These are phyloP conservation scores for Nissolia schottii DNA, from an alignment of 306 rosid genomes.

Conservation along the genomic window DNA sequence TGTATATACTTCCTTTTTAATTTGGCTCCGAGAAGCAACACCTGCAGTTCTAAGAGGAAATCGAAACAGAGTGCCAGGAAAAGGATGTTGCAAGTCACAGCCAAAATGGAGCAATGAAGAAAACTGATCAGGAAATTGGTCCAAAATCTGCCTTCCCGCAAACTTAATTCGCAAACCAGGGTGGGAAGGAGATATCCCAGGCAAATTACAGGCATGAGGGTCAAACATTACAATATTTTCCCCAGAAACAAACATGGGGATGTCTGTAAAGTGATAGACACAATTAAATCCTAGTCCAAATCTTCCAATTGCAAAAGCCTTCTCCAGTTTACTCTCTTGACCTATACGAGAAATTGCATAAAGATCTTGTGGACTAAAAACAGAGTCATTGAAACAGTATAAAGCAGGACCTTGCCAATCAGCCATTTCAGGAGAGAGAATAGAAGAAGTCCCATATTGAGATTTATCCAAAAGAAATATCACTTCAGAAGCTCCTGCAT, in stretches of 20 bases:
- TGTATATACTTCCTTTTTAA: slow-evolving; percentile 82
- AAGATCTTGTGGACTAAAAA: slow-evolving; percentile 92
- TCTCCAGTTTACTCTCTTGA: slow-evolving; percentile 98
- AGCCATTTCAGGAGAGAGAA: slow-evolving; percentile 99
- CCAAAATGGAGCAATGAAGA: slow-evolving; percentile 92
- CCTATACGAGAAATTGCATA: slow-evolving; percentile 99
- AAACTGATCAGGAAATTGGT: slow-evolving; percentile 97
- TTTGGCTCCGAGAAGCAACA: slow-evolving; percentile 91
- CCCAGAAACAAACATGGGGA: slow-evolving; percentile 94
- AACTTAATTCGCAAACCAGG: slow-evolving; percentile 92
- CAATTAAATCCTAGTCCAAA: slow-evolving; percentile 97
- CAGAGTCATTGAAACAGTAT: slow-evolving; percentile 87
- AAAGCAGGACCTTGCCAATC: slow-evolving; percentile 99
- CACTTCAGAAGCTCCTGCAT: slow-evolving; percentile 97
- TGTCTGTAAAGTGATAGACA: slow-evolving; percentile 96
- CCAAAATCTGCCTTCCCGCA: slow-evolving; percentile 82
- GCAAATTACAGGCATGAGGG: slow-evolving; percentile 90
- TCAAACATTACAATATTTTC: slow-evolving; percentile 95
- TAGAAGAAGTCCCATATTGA: slow-evolving; percentile 90
- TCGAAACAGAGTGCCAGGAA: slow-evolving; percentile 94
- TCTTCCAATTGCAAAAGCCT: slow-evolving; percentile 96
- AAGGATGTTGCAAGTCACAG: slow-evolving; percentile 80
- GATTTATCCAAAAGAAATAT: slow-evolving; percentile 85
- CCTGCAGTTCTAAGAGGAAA: slow-evolving; percentile 82
- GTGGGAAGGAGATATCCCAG: slow-evolving; percentile 98